These are phyloP conservation scores for Encephalitozoon romaleae DNA, from an alignment of 371 early-diverging fungal species.

Conservation along the genomic window DNA sequence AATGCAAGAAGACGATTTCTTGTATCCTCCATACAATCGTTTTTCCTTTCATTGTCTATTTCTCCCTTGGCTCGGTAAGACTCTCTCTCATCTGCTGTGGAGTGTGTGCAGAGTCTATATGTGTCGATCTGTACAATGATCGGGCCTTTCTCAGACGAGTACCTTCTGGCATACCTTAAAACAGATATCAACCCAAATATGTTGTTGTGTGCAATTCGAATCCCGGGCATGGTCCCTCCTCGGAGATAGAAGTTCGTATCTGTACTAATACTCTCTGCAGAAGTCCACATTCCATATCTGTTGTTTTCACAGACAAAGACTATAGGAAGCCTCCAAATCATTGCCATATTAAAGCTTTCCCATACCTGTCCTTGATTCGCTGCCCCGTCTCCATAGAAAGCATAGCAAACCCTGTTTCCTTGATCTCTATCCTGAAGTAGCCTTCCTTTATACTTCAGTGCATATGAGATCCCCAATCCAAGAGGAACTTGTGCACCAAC, in stretches of 20 bases:
- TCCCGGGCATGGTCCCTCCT: constrained; percentile 87
- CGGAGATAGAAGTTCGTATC: constrained; percentile 84
- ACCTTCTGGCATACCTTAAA: constrained; percentile 42
- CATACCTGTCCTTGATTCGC: constrained; percentile 98
- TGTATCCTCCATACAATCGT: constrained; percentile 33
- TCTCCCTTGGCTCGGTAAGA: constrained; percentile 39
- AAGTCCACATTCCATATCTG: constrained; percentile 96
- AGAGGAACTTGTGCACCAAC: constrained; percentile 97
- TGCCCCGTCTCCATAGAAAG: constrained; percentile 96
- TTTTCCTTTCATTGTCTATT: constrained; percentile 11
- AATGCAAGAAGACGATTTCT: neutral
- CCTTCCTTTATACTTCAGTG: constrained; percentile 74
- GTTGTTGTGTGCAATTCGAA: constrained; percentile 72
- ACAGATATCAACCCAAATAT: constrained; percentile 37
- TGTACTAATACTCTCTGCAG: constrained; percentile 76
- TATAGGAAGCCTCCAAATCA: constrained; percentile 87
- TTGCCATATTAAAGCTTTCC: constrained; percentile 97
- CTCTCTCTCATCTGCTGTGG: constrained; percentile 59
- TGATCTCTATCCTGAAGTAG: neutral
- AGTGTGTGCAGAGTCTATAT: constrained; percentile 96
- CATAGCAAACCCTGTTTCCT: constrained; percentile 64
- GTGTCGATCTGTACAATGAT: constrained; percentile 88
- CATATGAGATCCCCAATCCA: constrained; percentile 87
- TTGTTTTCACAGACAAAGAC: constrained; percentile 97
- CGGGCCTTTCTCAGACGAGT: constrained; percentile 66